phyloP scores from a whole-genome alignment of 331 rosid species.

The Arachis monticola region DNA sequence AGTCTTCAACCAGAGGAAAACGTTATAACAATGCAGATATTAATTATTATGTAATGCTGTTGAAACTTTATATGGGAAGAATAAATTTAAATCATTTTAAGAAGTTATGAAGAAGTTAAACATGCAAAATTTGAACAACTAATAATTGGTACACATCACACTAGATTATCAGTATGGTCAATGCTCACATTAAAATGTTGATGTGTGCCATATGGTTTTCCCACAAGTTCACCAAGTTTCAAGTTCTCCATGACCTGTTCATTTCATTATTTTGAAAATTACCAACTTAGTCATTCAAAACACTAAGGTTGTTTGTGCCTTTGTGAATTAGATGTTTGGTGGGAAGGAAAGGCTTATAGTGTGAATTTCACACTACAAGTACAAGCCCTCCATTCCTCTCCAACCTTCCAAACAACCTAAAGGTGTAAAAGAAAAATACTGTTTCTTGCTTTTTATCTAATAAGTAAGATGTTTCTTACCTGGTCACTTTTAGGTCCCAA shows the following conservation, averaged over 20 bases:
- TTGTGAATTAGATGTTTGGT: too few species aligned
- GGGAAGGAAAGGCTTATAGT: too few species aligned
- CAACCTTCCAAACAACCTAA: neutral
- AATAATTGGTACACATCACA: conserved; percentile 18
- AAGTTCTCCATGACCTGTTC: conserved; percentile 74
- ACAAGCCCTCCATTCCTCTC: too few species aligned
- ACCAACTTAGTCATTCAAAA: conserved; percentile 28
- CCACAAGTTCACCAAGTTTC: conserved; percentile 81
- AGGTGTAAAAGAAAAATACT: neutral
- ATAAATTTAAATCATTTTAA: conserved; percentile 17
- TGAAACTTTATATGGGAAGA: conserved; percentile 4
- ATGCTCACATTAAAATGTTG: conserved; percentile 78
- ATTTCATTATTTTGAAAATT: conserved; percentile 40
- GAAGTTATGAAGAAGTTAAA: conserved; percentile 5
- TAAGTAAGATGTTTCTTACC: conserved; percentile 54
- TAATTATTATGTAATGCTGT: neutral
- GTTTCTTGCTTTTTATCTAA: neutral
- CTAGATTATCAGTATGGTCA: conserved; percentile 13
- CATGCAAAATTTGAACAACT: conserved; percentile 15
- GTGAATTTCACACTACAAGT: too few species aligned
- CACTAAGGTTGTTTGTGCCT: neutral
- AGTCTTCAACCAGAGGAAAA: conserved; percentile 5
- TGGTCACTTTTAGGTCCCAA: conserved; percentile 87
- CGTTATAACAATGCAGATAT: neutral
- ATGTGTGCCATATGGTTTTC: conserved; percentile 86